These are phyloP conservation scores for Linnemannia hyalina DNA, from an alignment of 192 early-diverging fungal genomes.

Conservation along the genomic window DNA sequence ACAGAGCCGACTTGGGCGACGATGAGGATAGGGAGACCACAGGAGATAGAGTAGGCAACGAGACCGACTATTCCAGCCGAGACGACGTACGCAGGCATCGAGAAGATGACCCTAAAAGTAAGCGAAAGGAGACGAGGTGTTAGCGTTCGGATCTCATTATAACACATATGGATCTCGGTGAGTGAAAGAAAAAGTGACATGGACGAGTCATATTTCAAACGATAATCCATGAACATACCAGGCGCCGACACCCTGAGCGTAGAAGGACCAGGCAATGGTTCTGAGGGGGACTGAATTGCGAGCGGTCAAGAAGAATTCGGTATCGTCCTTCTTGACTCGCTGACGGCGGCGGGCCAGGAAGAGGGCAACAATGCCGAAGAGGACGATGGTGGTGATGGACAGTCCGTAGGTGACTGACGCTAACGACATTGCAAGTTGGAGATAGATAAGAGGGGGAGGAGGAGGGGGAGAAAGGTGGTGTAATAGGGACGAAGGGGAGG, in stretches of 20 bases:
- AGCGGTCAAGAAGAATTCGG: slow-evolving; percentile 60
- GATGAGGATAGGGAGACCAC: slow-evolving; percentile 70
- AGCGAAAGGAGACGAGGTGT: background rate
- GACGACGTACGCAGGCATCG: slow-evolving; percentile 74
- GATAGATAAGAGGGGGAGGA: background rate
- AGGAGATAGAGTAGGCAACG: slow-evolving; percentile 74
- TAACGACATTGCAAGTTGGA: slow-evolving; percentile 27
- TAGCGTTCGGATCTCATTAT: background rate
- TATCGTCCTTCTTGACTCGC: slow-evolving; percentile 46
- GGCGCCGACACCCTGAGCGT: slow-evolving; percentile 44
- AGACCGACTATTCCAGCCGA: slow-evolving; percentile 76
- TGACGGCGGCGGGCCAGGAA: slow-evolving; percentile 40
- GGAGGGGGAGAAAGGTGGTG: no score
- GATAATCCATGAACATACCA: slow-evolving; percentile 24
- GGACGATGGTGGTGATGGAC: slow-evolving; percentile 38
- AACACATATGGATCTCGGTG: background rate
- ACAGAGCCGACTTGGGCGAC: slow-evolving; percentile 72
- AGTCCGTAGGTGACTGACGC: slow-evolving; percentile 45
- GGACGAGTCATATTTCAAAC: no score
- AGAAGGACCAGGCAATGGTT: slow-evolving; percentile 58
- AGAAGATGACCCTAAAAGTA: slow-evolving; percentile 70
- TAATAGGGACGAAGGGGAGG: background rate
- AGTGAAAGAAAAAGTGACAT: background rate
- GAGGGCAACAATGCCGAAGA: slow-evolving; percentile 49
- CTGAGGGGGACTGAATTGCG: slow-evolving; percentile 40